Base-by-base conservation (phyloP, 2,329 filamentous ascomycete species). In the Alternaria burnsii region DNA sequence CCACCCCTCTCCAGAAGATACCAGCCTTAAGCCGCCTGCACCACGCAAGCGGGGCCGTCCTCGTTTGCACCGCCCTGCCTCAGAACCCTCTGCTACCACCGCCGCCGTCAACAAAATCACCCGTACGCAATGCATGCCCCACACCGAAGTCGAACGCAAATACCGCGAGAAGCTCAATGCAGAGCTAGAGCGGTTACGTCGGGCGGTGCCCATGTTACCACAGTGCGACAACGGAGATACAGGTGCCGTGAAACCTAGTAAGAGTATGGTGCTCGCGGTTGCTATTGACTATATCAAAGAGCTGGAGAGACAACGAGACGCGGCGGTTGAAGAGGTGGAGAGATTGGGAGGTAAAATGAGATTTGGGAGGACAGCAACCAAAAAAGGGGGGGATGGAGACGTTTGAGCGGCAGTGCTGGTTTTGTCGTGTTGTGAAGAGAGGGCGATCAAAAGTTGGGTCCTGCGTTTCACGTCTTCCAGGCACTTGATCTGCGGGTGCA, bases 141-240 rank as follows among this genome's bases (percentile, higher is more conserved):
- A 72, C 48, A 72, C 68, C 41, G 65, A 72, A 61, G 69, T 56
- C 52, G 71, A 62, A 30, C 60, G 60, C 52, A 60, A 60, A 41
- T 62, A 62, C 30, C 52, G 60, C 14, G 60, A 62, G 53, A 69
- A 70, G 36, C 61, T 72, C 26, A 72, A 72, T 52, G 58, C 63
- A 10, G 69, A 71, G 52, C 61, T 72, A 24, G 70, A 72, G 53
- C 61, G 70, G 18, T 53, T 72, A 44, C 61, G 69, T n/a, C 56
- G 57, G 20, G 69, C 68, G 3, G 61, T 72, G 1, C 70, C 69
- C 24, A 71, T 68, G 32, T 44, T 72, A 8, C 67, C 68, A 6
- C 68, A 66, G 26, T 58, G 58, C 16, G 61, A 58, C 28, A 10
- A 52, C 3, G 44, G 59, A 5, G 62, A 63, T 28, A 58, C 52